A percentile compares a stretch with the other conserved stretches of the same genome.
phyloP scores from a whole-genome alignment of 768 basidiomycete genomes.

The Agaricus bisporus region DNA sequence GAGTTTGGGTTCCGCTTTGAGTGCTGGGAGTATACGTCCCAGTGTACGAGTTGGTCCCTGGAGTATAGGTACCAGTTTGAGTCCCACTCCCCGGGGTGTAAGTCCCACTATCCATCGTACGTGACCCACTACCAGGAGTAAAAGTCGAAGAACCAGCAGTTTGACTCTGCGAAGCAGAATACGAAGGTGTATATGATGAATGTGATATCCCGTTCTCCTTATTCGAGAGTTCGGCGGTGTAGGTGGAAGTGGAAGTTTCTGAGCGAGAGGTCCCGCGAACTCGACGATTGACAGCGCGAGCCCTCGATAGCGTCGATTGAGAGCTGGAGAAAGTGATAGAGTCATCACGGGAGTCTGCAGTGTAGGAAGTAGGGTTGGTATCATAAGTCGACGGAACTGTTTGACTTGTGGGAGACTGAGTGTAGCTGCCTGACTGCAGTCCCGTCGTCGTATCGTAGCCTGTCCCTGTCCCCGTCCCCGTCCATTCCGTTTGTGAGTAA shows the following conservation, averaged over 20 bases:
- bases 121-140: constrained; percentile 17
- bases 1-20: constrained; percentile 13
- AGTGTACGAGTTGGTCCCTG: constrained; percentile 15
- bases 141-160: constrained; percentile 5
- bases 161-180: not conserved
- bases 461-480: constrained; percentile 10
- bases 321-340: constrained; percentile 35
- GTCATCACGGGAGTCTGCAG: constrained; percentile 50
- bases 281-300: constrained; percentile 51
- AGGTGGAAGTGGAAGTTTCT: constrained; percentile 35
- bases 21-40: constrained; percentile 20
- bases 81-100: constrained; percentile 23
- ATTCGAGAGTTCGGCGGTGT: constrained; percentile 43
- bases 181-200: constrained; percentile 1
- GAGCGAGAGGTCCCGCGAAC: constrained; percentile 36
- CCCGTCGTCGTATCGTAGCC: constrained; percentile 23
- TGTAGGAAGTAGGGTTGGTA: constrained; percentile 47
- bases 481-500: constrained; percentile 24
- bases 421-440: constrained; percentile 19
- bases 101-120: constrained; percentile 18
- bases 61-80: constrained; percentile 20
- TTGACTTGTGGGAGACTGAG: constrained; percentile 31
- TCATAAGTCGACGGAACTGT: constrained; percentile 43
- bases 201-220: constrained; percentile 43
- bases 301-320: constrained; percentile 50